phyloP scores from a whole-genome alignment of 2,329 filamentous ascomycete species.

The Xylariaceae sp. region DNA sequence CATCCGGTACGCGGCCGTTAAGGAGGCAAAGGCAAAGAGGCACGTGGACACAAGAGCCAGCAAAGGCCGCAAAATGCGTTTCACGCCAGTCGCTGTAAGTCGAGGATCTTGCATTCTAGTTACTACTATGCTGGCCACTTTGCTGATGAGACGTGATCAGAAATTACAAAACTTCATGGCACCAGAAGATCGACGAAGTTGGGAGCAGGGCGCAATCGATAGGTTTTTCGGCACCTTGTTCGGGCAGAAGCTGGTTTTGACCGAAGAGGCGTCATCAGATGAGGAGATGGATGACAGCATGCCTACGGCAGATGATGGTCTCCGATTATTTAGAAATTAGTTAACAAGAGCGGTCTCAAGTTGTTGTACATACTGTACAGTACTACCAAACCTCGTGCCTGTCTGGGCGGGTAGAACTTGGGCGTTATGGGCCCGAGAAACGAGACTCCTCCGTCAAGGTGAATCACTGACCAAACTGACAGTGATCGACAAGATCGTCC shows the following conservation, averaged over 20 bases:
- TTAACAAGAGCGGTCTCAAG: background rate
- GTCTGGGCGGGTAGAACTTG: no score
- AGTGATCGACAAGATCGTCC: conserved; percentile 14
- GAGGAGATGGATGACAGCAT: conserved; percentile 45
- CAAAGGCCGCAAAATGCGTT: conserved; percentile 90
- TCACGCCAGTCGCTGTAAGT: conserved; percentile 40
- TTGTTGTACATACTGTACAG: no score
- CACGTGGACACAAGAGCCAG: conserved; percentile 89
- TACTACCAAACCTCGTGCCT: no score
- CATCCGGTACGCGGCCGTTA: conserved; percentile 60
- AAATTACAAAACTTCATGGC: conserved; percentile 99
- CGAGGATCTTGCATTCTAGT: background rate
- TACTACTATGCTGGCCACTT: background rate
- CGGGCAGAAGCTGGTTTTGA: conserved; percentile 62
- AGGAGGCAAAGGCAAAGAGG: conserved; percentile 75
- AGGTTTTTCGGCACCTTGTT: conserved; percentile 70
- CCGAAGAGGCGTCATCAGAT: conserved; percentile 51
- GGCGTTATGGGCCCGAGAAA: no score
- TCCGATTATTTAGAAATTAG: conserved; percentile 44
- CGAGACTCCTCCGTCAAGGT: background rate
- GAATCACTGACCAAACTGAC: conserved; percentile 5
- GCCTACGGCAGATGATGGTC: conserved; percentile 48
- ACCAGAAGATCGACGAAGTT: conserved; percentile 71
- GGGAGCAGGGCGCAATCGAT: conserved; percentile 77
- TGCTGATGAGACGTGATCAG: conserved; percentile 53